phyloP scores from a whole-genome alignment of 2,329 filamentous ascomycete genomes.

The Juglanconis sp. region DNA sequence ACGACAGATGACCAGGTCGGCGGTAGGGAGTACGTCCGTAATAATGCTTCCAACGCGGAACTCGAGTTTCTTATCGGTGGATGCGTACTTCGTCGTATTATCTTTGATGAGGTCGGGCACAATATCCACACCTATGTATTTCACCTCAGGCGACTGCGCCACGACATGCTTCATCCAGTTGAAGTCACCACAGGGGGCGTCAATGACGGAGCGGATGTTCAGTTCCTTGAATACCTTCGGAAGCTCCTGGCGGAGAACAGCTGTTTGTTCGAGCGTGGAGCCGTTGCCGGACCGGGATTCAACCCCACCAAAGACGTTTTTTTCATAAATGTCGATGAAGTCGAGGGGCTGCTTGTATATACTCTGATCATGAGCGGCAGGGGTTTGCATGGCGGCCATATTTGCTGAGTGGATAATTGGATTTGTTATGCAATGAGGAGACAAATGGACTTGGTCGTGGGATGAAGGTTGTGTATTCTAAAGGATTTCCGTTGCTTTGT shows the following conservation, averaged over 20 bases:
- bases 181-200: neutral
- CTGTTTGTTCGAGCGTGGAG: neutral
- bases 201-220: neutral
- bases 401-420: neutral
- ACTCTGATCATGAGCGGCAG: neutral
- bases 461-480: too few relatives aligned
- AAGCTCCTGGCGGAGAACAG: neutral
- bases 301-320: neutral
- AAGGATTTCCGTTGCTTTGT: too few relatives aligned
- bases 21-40: neutral
- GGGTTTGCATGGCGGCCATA: neutral
- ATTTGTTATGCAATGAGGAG: too few relatives aligned
- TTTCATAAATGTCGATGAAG: neutral
- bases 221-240: neutral
- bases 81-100: neutral
- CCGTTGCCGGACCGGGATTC: neutral
- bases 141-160: neutral
- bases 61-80: neutral
- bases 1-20: neutral
- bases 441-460: too few relatives aligned
- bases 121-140: neutral
- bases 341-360: neutral
- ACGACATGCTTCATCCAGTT: neutral
- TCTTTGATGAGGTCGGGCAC: neutral
- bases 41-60: neutral